Evolutionary conservation across 371 early-diverging fungal genomes (phyloP).

Genomic region (Actinomucor elegans): DNA sequence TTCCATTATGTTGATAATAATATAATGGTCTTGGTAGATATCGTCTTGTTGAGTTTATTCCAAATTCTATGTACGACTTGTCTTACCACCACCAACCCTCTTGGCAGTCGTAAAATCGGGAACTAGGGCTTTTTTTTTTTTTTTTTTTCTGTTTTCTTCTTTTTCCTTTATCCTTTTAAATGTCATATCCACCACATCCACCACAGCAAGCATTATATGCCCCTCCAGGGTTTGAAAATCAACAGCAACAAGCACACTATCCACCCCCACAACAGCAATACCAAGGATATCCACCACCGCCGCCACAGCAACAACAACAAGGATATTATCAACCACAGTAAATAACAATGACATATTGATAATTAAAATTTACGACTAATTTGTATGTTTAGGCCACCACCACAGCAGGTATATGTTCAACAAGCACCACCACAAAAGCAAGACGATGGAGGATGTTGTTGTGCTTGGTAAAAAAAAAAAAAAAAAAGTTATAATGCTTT

Average conservation of each 20-base stretch:
- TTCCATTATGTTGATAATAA: too few species aligned
- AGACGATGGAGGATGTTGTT: slow-evolving; percentile 4
- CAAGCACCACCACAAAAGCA: slow-evolving; percentile 5
- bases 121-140: too few species aligned
- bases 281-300: slow-evolving; percentile 7
- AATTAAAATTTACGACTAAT: too few species aligned
- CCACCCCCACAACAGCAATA: neutral
- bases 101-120: too few species aligned
- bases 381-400: slow-evolving; percentile 2
- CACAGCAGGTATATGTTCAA: slow-evolving; percentile 2
- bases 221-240: slow-evolving; percentile 5
- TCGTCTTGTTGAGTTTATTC: too few species aligned
- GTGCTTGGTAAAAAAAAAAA: slow-evolving; percentile 8
- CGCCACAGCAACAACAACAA: slow-evolving; percentile 3
- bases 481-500: slow-evolving; percentile 7
- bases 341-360: neutral
- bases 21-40: too few species aligned
- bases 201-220: slow-evolving; percentile 8
- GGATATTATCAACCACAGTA: slow-evolving; percentile 11
- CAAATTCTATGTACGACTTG: too few species aligned
- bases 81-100: too few species aligned
- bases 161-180: neutral
- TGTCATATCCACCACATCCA: slow-evolving; percentile 14
- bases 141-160: neutral
- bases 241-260: neutral